Conservation (phyloP, 345 rosid genomes). For the Orychophragmus violaceus region DNA sequence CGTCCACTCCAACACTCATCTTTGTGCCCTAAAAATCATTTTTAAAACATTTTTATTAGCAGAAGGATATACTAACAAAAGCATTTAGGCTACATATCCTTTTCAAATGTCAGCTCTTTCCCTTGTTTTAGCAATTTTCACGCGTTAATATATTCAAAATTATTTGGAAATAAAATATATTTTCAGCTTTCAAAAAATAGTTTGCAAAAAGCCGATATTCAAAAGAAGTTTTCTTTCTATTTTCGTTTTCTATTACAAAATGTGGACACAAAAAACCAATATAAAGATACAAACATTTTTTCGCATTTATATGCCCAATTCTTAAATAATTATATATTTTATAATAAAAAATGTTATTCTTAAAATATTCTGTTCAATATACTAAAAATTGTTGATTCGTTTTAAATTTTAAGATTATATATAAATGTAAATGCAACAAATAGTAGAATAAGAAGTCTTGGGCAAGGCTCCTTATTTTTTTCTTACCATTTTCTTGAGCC, state of each 20-base stretch:
- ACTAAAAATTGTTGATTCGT: background rate
- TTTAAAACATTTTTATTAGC: background rate
- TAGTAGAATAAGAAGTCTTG: background rate
- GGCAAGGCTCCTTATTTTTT: background rate
- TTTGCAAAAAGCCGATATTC: no score
- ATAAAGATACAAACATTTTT: background rate
- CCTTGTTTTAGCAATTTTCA: background rate
- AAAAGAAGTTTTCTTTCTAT: no score
- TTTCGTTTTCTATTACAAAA: no score
- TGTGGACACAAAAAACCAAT: no score
- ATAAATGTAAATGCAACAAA: background rate
- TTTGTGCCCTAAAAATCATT: conserved; percentile 41
- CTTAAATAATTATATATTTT: background rate
- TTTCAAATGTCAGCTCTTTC: background rate
- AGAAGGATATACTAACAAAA: background rate
- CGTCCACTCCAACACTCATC: conserved; percentile 74
- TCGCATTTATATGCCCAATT: background rate
- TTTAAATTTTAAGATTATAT: background rate
- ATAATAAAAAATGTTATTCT: background rate
- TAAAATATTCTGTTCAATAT: background rate
- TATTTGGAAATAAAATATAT: background rate
- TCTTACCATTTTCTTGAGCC: conserved; percentile 63
- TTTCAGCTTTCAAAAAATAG: background rate
- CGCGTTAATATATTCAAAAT: background rate
- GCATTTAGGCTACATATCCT: no score